Percentiles rank a stretch among this genome's conserved stretches.
Conservation (phyloP, 2,329 filamentous ascomycete species). For the Nothopassalora personata region DNA sequence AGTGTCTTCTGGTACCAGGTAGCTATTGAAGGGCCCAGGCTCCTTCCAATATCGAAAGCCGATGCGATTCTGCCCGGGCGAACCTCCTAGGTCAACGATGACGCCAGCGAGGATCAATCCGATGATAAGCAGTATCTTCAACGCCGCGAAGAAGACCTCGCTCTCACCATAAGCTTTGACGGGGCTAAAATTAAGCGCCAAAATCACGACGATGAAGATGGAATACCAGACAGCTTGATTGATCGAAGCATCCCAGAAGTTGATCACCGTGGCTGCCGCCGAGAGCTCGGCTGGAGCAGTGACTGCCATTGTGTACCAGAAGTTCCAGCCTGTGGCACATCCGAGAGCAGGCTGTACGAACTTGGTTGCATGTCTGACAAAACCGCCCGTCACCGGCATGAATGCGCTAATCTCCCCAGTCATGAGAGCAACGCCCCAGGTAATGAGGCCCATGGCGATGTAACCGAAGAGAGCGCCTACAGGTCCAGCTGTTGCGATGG, state of each 20-base stretch:
- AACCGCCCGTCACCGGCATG: constrained; percentile 36
- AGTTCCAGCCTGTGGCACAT: constrained; percentile 35
- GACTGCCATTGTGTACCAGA: constrained; percentile 28
- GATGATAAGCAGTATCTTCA: constrained; percentile 16
- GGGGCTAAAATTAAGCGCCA: constrained; percentile 29
- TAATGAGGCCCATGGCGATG: constrained; percentile 33
- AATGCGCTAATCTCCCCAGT: constrained; percentile 37
- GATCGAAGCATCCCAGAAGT: constrained; percentile 27
- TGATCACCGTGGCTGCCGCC: constrained; percentile 21
- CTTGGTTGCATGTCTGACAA: constrained; percentile 34
- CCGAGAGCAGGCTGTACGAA: constrained; percentile 37
- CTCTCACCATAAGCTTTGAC: constrained; percentile 16
- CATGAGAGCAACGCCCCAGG: constrained; percentile 32
- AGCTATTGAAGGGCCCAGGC: constrained; percentile 13
- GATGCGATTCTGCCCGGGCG: constrained; percentile 8
- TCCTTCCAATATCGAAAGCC: constrained; percentile 15
- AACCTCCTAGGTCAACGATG: constrained; percentile 15
- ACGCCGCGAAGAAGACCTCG: constrained; percentile 16
- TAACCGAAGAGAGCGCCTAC: constrained; percentile 33
- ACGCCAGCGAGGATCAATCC: constrained; percentile 15
- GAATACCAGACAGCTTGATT: constrained; percentile 34
- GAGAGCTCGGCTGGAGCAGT: constrained; percentile 14
- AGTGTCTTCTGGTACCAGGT: constrained; percentile 10
- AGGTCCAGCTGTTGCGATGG: constrained; percentile 22
- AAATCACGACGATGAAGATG: constrained; percentile 32